Evolutionary conservation across 2,329 filamentous ascomycete genomes (phyloP), one percentile per base, ranked within the genome.

Genomic region (Colletotrichum orbiculare): DNA sequence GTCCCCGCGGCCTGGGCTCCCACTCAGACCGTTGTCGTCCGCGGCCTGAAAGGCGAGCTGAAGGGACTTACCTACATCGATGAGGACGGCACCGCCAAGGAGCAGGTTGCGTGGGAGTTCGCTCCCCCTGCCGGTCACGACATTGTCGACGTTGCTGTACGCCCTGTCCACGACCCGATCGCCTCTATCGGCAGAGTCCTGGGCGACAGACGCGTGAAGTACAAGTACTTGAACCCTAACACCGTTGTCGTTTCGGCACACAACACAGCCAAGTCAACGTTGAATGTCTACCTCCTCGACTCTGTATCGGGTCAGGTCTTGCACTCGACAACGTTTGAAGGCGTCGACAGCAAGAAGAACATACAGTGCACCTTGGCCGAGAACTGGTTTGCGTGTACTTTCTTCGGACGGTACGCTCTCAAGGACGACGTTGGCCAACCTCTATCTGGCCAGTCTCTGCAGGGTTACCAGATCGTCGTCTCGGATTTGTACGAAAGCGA

Each of bases 211-310:
- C 90, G 89, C n/a, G 96, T 99, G 52, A 87, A 95, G 68, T 99
- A 99, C 87, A 99, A 99, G 80, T 98, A 98, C 75, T 81, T 99
- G 45, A 97, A 96, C 79, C 89, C 92, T 0, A 97, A 97, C 77
- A 86, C 93, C 7, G 83, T 94, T 2, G 85, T 98, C 1, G 83
- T 97, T 49, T 92, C 91, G 2, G 84, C 92, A 1, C 79, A 89
- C 2, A 84, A 90, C 39, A 85, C 90, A 25, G 79, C 81, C 10
- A 73, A 83, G 3, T 84, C 82, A 4, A 84, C 84, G 1, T 87
- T 93, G 8, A 89, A 88, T 0, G 83, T 96, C 68, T 94, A 95
- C 72, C 83, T 98, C 10, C 76, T 99, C 12, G 94, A 99, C 74
- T 92, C 92, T 2, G 85, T 97, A 7, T 96, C 94, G 10, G 96